Base-by-base conservation (phyloP, 176 grass and related monocot species). In the Neostapfia colusana region DNA sequence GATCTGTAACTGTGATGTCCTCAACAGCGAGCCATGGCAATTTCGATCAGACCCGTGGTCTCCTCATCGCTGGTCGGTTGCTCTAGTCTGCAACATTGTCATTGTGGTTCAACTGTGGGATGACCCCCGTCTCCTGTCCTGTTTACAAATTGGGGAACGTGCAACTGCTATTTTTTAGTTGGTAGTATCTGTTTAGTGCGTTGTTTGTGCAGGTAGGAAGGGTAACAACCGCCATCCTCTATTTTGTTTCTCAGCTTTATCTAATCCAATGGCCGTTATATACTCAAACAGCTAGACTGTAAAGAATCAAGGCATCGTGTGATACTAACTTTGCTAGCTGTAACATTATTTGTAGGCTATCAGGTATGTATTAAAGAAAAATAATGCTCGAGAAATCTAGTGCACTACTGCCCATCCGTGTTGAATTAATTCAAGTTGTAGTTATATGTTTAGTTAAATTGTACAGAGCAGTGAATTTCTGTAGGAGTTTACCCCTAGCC, bases 61-160 rank as follows among this genome's bases (percentile, higher is more conserved):
- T 63, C 27, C 41, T 63, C 27, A 20, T 34, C 11, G 17, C 21
- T 27, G n/a, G 55, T 31, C 15, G 13, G 12, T 46, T 23, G 74
- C 42, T 63, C 0, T 49, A 20, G 18, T 13, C 55, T 45, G 80
- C 39, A 48, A 16, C 80, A 75, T 74, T 75, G 12, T 75, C 80
- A 75, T 74, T 75, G 12, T 75, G 18, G 38, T 65, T 65, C 7
- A 15, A 75, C 24, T 40, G 67, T 0, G 55, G 11, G 2, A 21
- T 37, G 8, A 21, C 28, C 2, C 11, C 18, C 25, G 27, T 49
- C 7, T 12, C 67, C 15, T 49, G 2, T 15, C 31, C 49, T 77
- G 28, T 65, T 4, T 21, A 36, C 6, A 1, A 44, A 51, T 39
- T 73, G 45, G 6, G 75, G 61, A 53, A 39, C 24, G 40, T 0